Conservation (phyloP, 2,329 filamentous ascomycete species). For the Fusarium sp. region DNA sequence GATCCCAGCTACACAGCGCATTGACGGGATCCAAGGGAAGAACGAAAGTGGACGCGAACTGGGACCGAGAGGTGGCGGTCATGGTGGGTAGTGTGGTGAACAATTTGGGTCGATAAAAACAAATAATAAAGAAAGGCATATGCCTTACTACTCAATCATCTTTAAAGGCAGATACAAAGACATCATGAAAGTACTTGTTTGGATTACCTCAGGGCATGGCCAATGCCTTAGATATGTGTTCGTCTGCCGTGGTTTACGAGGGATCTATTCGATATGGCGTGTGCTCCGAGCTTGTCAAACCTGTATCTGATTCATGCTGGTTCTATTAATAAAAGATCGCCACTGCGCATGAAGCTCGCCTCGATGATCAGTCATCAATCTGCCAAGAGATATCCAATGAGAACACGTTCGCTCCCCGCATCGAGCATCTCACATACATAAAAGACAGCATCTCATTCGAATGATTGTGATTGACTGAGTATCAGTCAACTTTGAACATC, state of each 20-base stretch:
- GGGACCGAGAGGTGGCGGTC: constrained; percentile 93
- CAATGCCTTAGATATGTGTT: neutral
- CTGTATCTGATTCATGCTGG: constrained; percentile 12
- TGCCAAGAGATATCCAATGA: constrained; percentile 40
- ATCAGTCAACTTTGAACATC: constrained; percentile 20
- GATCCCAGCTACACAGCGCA: constrained; percentile 75
- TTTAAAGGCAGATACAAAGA: neutral
- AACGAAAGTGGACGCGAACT: constrained; percentile 65
- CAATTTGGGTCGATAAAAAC: constrained; percentile 57
- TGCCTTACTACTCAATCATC: too few relatives aligned
- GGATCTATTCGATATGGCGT: neutral
- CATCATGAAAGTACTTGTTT: neutral
- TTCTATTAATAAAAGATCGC: constrained; percentile 27
- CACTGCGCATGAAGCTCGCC: constrained; percentile 8
- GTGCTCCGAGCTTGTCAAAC: constrained; percentile 3
- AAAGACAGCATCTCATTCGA: constrained; percentile 12
- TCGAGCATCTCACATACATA: constrained; percentile 15
- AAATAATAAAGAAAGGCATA: neutral
- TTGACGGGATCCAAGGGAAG: constrained; percentile 60
- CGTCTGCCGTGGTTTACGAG: neutral
- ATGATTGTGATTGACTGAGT: neutral
- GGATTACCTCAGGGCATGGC: neutral
- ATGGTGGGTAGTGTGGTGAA: constrained; percentile 89
- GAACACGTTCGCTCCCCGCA: constrained; percentile 37
- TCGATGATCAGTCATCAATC: constrained; percentile 40